A percentile compares a stretch with the other conserved stretches of the same genome.
Evolutionary conservation across 352 stramenopile genomes (phyloP).

Genomic region (Nothophytophthora sp.): DNA sequence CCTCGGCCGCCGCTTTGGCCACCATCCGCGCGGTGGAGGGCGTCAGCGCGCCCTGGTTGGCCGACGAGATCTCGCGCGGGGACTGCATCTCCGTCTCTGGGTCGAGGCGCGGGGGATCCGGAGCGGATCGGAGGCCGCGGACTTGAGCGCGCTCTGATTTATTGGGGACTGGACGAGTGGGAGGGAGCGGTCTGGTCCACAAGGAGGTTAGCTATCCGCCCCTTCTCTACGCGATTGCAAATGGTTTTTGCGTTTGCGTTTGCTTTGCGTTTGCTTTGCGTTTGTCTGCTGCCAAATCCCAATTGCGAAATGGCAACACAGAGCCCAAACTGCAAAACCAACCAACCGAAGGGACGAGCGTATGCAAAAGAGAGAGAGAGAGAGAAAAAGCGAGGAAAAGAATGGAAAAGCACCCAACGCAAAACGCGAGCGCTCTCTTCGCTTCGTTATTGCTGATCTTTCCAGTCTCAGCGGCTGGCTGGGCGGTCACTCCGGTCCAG

Average conservation of each 20-base stretch:
- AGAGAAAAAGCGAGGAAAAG: too few species aligned
- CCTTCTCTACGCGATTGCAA: constrained; percentile 5
- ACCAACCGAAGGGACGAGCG: too few species aligned
- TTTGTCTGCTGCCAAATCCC: background rate
- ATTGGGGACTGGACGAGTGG: background rate
- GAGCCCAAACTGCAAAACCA: too few species aligned
- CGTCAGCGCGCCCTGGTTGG: constrained; percentile 64
- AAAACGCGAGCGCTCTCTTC: too few species aligned
- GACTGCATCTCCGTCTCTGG: constrained; percentile 27
- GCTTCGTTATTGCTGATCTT: too few species aligned
- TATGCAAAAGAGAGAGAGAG: too few species aligned
- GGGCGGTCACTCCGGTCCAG: too few species aligned
- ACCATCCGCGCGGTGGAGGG: constrained; percentile 61
- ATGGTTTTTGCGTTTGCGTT: background rate
- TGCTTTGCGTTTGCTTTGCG: background rate
- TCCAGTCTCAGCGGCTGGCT: too few species aligned
- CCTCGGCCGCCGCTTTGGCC: constrained; percentile 36
- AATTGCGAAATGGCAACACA: too few species aligned
- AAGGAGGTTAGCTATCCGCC: constrained; percentile 14
- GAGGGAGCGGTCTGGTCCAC: constrained; percentile 26
- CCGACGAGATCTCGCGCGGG: constrained; percentile 74
- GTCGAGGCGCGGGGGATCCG: too few species aligned
- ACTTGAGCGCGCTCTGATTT: constrained; percentile 11
- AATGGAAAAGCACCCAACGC: too few species aligned
- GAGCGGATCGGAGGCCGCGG: too few species aligned